These are phyloP conservation scores for Neopestalotiopsis sp. DNA, from an alignment of 2,329 filamentous ascomycete species.

Conservation along the genomic window DNA sequence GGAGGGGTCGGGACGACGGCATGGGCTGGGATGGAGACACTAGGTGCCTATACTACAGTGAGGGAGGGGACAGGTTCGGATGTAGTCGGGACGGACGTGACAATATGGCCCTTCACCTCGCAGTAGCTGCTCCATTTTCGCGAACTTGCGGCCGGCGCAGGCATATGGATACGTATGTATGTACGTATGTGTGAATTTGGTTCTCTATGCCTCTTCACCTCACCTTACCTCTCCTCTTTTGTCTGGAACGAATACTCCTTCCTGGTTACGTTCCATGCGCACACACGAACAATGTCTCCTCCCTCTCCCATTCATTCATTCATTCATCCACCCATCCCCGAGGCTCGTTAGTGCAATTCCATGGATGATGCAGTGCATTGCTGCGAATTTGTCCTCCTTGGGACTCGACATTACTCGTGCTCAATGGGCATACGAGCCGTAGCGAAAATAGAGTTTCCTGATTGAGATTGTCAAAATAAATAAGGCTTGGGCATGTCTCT, in stretches of 20 bases:
- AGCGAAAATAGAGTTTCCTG: not conserved
- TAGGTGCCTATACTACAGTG: not conserved
- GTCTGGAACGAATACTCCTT: not conserved
- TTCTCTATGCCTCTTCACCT: not conserved
- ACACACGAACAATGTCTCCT: not conserved
- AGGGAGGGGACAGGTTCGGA: slow-evolving; percentile 4
- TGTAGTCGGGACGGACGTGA: slow-evolving; percentile 6
- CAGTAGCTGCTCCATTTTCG: slow-evolving; percentile 14
- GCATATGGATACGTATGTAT: not conserved
- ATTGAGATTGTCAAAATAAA: not conserved
- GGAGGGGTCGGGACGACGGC: slow-evolving; percentile 1
- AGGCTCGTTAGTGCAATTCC: not conserved
- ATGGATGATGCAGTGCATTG: not conserved
- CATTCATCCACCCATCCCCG: not conserved
- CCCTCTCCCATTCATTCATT: not conserved
- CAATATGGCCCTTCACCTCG: slow-evolving; percentile 13
- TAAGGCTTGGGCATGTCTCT: slow-evolving; percentile 4
- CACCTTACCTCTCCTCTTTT: not conserved
- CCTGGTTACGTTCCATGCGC: not conserved
- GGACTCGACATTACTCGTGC: slow-evolving; percentile 4
- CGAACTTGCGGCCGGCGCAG: slow-evolving; percentile 9
- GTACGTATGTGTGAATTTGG: slow-evolving; percentile 1
- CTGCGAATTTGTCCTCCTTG: not conserved
- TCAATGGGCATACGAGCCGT: not conserved
- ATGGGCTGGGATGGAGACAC: slow-evolving; percentile 2